phyloP scores from a whole-genome alignment of 106 monocot genomes.

The Allium fistulosum region DNA sequence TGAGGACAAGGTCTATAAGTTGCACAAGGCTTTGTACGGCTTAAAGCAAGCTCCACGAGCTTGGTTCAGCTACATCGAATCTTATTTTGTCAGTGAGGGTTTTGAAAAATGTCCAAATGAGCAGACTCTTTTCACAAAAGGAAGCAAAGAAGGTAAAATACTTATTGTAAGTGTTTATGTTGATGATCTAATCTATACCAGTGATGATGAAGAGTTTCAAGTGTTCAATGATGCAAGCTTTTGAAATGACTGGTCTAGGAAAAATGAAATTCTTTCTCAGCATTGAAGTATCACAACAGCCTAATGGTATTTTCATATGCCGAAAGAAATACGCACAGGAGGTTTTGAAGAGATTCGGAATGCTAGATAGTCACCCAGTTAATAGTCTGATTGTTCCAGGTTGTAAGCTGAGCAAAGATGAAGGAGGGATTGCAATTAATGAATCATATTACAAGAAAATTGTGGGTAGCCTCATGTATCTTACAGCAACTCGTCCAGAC shows the following conservation, averaged over 20 bases:
- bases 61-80: too few relatives aligned
- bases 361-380: neutral
- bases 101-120: too few relatives aligned
- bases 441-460: neutral
- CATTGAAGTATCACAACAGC: slow-evolving; percentile 7
- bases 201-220: too few relatives aligned
- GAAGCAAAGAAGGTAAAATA: too few relatives aligned
- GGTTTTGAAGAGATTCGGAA: slow-evolving; percentile 4
- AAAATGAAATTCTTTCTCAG: slow-evolving; percentile 4
- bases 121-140: too few relatives aligned
- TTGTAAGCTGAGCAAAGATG: neutral
- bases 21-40: too few relatives aligned
- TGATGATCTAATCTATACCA: too few relatives aligned
- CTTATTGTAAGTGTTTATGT: too few relatives aligned
- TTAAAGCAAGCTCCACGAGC: too few relatives aligned
- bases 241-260: neutral
- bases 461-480: slow-evolving; percentile 5
- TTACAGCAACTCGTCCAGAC: slow-evolving; percentile 6
- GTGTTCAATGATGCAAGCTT: too few relatives aligned
- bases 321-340: slow-evolving; percentile 6
- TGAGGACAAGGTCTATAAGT: too few relatives aligned
- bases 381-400: neutral
- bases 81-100: too few relatives aligned
- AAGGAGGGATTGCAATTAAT: neutral
- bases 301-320: slow-evolving; percentile 6